A percentile compares a stretch with the other conserved stretches of the same genome.
phyloP scores from a whole-genome alignment of 768 basidiomycete species.

The Kwoniella dendrophila region DNA sequence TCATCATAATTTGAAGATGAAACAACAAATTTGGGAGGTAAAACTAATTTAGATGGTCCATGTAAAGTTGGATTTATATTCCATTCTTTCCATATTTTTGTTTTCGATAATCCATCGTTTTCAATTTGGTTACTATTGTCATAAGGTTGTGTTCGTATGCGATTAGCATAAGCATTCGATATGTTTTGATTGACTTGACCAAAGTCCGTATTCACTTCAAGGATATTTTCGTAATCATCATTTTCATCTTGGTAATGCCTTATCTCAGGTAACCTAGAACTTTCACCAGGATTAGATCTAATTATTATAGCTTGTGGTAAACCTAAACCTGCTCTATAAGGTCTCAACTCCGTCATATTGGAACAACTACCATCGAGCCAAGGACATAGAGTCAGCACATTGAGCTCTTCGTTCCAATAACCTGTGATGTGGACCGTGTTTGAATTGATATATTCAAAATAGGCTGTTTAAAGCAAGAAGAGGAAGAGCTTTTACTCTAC shows the following conservation, averaged over 20 bases:
- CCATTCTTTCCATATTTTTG: constrained; percentile 42
- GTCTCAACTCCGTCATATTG: constrained; percentile 14
- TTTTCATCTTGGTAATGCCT: neutral
- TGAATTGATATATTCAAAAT: too few relatives aligned
- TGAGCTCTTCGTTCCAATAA: too few relatives aligned
- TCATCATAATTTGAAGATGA: constrained; percentile 37
- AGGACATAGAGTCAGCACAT: too few relatives aligned
- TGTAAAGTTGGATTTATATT: constrained; percentile 43
- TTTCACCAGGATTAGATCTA: constrained; percentile 20
- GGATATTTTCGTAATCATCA: too few relatives aligned
- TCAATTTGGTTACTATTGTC: neutral
- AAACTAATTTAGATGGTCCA: constrained; percentile 28
- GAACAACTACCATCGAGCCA: neutral
- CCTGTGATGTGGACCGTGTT: too few relatives aligned
- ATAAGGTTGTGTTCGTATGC: too few relatives aligned
- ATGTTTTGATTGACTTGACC: neutral
- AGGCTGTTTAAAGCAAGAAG: too few relatives aligned
- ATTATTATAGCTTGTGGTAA: constrained; percentile 40
- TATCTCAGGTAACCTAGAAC: neutral
- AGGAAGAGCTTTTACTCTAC: too few relatives aligned
- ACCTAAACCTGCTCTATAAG: constrained; percentile 37
- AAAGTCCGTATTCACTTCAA: neutral
- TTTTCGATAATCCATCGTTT: neutral
- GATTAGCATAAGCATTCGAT: neutral
- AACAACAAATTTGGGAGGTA: constrained; percentile 39